Conservation (phyloP, 192 early-diverging fungal species). For the Obelidium mucronatum region DNA sequence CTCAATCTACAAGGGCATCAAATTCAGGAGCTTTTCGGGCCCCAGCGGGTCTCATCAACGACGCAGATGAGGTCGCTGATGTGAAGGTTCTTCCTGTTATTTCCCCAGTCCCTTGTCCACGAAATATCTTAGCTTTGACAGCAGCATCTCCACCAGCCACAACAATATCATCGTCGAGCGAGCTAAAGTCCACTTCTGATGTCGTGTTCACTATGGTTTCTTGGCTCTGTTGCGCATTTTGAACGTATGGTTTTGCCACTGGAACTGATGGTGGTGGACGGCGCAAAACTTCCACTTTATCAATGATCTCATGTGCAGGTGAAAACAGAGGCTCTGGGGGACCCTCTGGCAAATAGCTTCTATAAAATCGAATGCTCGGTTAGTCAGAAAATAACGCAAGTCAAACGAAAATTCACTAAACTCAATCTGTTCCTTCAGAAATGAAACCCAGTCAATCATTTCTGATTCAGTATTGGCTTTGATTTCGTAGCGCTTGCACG, state of each 20-base stretch:
- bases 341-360: constrained; percentile 25
- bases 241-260: not conserved
- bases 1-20: not conserved
- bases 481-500: constrained; percentile 33
- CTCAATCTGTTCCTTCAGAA: constrained; percentile 35
- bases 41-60: not conserved
- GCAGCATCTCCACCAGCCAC: not conserved
- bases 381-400: not conserved
- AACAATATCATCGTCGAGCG: not conserved
- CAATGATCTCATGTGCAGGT: constrained; percentile 21
- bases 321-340: constrained; percentile 37
- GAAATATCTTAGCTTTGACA: not conserved
- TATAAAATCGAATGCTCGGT: not conserved
- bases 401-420: not conserved
- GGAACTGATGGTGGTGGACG: not conserved
- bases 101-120: not conserved
- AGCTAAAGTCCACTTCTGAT: not conserved
- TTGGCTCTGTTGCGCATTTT: not conserved
- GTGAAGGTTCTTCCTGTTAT: not conserved
- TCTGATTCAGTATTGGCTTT: constrained; percentile 36
- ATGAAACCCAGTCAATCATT: constrained; percentile 47
- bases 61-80: not conserved
- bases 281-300: constrained; percentile 13
- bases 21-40: not conserved
- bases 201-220: not conserved